Base-by-base conservation (phyloP, 2,329 filamentous ascomycete genomes). In the Talaromyces sp. region DNA sequence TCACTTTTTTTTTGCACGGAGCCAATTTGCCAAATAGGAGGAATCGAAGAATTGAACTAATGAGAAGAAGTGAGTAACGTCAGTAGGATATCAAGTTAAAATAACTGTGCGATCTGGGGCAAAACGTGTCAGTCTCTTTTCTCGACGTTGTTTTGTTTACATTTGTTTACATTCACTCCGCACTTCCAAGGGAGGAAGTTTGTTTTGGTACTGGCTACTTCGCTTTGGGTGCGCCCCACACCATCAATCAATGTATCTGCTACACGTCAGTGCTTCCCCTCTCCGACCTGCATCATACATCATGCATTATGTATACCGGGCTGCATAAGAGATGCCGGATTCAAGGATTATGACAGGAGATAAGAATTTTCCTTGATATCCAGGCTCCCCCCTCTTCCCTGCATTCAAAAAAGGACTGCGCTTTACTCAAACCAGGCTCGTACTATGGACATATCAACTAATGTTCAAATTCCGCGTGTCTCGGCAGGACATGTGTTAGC, bases 111-210 rank as follows among this genome's bases (percentile, higher is more conserved):
- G 17, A 19, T 17, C 13, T 16, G 24, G 17, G 20, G 13, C n/a
- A 39, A 37, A 22, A 16, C 16, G 22, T 39, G n/a, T 17, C n/a
- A 20, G 13, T 35, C n/a, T 4, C 16, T 9, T 16, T n/a, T 33
- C 40, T 17, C 16, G 42, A 20, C 30, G 11, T 19, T 22, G 20
- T 27, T 33, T 39, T 42, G 44, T 42, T 35, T 42, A 42, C 36
- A 19, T 61, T 60, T 62, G 57, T 63, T 61, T 60, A 56, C 61
- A 62, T 35, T 63, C 33, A 63, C 61, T 61, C 58, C 57, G 56
- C 55, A 60, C 57, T 57, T 57, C 52, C 61, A 50, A 62, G 53
- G 59, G 61, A 35, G 55, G 52, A 60, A 60, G 58, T 63, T 64
- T 64, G 60, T 62, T 61, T 49, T 64, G 57, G 61, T 62, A 58